phyloP scores from a whole-genome alignment of 75 land plant species.

The Pinus albicaulis region DNA sequence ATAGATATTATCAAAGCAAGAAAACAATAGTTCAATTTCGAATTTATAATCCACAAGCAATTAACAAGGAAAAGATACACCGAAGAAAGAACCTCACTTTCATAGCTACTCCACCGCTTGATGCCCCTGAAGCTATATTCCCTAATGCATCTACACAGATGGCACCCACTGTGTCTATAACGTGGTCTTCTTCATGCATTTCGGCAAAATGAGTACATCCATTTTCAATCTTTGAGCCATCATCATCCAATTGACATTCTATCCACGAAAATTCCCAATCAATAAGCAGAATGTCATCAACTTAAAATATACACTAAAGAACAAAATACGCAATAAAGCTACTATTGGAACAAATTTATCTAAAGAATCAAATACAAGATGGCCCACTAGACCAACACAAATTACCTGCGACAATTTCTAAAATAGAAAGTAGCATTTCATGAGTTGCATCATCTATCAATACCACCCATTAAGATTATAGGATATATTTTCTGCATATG shows the following conservation, averaged over 20 bases:
- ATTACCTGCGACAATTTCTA: no score
- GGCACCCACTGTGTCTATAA: slow-evolving; percentile 95
- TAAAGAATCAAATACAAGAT: no score
- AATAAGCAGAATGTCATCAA: neutral
- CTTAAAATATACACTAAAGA: no score
- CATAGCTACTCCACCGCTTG: slow-evolving; percentile 99
- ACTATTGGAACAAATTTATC: no score
- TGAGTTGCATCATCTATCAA: no score
- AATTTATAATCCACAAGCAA: neutral
- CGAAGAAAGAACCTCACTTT: slow-evolving; percentile 51
- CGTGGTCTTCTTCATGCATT: slow-evolving; percentile 39
- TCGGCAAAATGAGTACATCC: neutral
- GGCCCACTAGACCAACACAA: no score
- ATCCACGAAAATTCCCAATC: neutral
- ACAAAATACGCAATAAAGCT: no score
- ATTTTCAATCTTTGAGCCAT: neutral
- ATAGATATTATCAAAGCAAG: neutral
- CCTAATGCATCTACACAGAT: slow-evolving; percentile 84
- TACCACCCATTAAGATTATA: no score
- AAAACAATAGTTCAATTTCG: neutral
- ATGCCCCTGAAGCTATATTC: slow-evolving; percentile 79
- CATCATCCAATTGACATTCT: neutral
- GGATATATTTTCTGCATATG: no score
- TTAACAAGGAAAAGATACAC: slow-evolving; percentile 10
- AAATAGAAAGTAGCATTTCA: no score